Evolutionary conservation across 1,284 basidiomycete genomes (phyloP).

Genomic region (Malassezia caprae): DNA sequence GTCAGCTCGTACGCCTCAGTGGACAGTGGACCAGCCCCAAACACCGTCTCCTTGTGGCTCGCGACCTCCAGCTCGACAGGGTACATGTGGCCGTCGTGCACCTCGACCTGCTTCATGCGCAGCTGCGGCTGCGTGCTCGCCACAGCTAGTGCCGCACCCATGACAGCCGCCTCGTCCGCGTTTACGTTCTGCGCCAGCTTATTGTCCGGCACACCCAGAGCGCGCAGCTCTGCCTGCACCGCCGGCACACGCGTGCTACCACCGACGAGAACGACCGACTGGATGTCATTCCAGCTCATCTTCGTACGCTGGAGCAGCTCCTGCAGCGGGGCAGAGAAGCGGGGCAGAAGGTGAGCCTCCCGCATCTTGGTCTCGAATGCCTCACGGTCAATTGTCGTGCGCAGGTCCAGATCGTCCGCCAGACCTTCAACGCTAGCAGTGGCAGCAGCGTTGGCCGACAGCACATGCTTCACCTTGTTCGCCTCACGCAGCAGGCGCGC

Average conservation of each 20-base stretch:
- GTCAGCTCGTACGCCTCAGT: constrained; percentile 19
- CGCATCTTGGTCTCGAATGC: constrained; percentile 59
- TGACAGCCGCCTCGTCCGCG: constrained; percentile 88
- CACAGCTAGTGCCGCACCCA: constrained; percentile 82
- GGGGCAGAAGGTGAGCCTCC: constrained; percentile 20
- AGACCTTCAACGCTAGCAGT: constrained; percentile 70
- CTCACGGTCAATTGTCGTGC: constrained; percentile 63
- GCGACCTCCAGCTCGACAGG: constrained; percentile 27
- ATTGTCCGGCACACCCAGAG: constrained; percentile 38
- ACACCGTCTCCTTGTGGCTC: constrained; percentile 27
- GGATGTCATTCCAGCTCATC: constrained; percentile 62
- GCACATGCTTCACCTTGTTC: constrained; percentile 74
- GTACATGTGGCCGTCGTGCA: constrained; percentile 56
- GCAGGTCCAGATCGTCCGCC: constrained; percentile 82
- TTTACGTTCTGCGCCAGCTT: constrained; percentile 68
- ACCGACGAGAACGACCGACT: constrained; percentile 81
- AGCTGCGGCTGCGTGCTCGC: constrained; percentile 80
- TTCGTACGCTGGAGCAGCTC: constrained; percentile 66
- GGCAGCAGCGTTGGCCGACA: constrained; percentile 83
- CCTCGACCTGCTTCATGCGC: constrained; percentile 86
- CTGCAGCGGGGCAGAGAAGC: constrained; percentile 52
- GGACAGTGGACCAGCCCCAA: constrained; percentile 29
- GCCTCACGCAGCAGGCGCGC: constrained; percentile 90
- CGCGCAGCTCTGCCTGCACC: constrained; percentile 59
- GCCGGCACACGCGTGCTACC: constrained; percentile 82